These are phyloP conservation scores for Starmerella geochares DNA, from an alignment of 805 yeast species.

Conservation along the genomic window DNA sequence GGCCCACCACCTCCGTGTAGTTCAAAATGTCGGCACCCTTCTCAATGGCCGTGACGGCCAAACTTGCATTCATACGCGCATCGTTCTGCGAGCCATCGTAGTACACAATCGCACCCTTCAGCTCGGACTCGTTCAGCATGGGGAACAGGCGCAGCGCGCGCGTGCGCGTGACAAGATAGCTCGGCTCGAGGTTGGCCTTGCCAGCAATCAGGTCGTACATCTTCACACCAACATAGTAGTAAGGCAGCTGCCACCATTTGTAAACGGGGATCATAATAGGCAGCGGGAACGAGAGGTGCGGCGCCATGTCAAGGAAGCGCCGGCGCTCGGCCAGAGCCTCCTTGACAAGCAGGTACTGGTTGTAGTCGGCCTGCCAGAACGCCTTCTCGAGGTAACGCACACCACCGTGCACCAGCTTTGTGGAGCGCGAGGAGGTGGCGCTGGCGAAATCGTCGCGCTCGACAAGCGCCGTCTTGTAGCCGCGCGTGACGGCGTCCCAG, in stretches of 20 bases:
- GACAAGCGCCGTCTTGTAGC: constrained; percentile 74
- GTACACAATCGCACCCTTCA: constrained; percentile 85
- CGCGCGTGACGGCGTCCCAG: constrained; percentile 81
- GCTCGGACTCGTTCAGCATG: constrained; percentile 63
- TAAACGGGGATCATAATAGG: constrained; percentile 96
- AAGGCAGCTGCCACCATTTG: constrained; percentile 91
- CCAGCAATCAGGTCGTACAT: constrained; percentile 92
- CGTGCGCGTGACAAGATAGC: constrained; percentile 59
- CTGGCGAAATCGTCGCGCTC: constrained; percentile 85
- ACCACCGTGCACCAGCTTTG: constrained; percentile 97
- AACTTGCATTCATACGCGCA: constrained; percentile 74
- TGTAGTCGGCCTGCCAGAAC: constrained; percentile 80
- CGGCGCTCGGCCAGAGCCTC: constrained; percentile 84
- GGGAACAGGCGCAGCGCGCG: constrained; percentile 70
- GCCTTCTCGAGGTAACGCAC: constrained; percentile 93
- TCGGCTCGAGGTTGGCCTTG: constrained; percentile 64
- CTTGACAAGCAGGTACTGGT: constrained; percentile 76
- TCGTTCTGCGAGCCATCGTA: constrained; percentile 95
- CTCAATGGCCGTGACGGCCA: constrained; percentile 76
- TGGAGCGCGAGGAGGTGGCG: constrained; percentile 87
- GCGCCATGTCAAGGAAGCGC: constrained; percentile 79
- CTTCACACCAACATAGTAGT: constrained; percentile 83
- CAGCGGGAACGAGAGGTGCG: constrained; percentile 73
- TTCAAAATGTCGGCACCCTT: constrained; percentile 84
- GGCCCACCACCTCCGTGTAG: constrained; percentile 69